Evolutionary conservation across 192 early-diverging fungal genomes (phyloP), one percentile per base, ranked within the genome.

Genomic region (Backusella parvicylindrica): DNA sequence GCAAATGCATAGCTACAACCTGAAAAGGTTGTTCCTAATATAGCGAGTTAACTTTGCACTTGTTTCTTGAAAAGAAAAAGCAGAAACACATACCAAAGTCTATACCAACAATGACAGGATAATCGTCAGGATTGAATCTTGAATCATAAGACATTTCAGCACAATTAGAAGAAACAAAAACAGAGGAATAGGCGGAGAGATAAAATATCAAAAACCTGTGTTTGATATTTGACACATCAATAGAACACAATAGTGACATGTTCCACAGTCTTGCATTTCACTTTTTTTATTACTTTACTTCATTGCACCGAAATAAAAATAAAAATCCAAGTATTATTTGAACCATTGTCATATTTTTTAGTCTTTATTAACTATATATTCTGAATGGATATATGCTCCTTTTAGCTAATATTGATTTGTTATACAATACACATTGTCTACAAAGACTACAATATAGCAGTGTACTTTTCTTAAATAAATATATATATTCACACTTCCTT

Each of bases 1-100:
- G 78, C 75, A 76, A 84, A 79, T 26, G 83, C 77, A 73, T 84
- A 84, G 28, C 78, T 79, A 33, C 81, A 79, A 21, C 83, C 83
- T 6, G 82, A 83, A 66, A 79, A 83, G 4, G 82, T 83, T 21
- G 82, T 83, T 41, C 82, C 82, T 83, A 4, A 12, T 33, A 30
- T 7, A n/a, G 13, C 1, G 31, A 47, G 53, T 0, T 26, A 18
- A 21, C n/a, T 23, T 53, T n/a, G 3, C 21, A 53, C n/a, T 21
- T 53, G 21, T 23, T 53, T 53, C n/a, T 21, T 26, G 21, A 53
- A 53, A 53, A 41, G 16, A 41, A 16, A 41, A 21, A 53, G 6
- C 1, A 23, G n/a, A 26, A 16, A 41, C 40, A n/a, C n/a, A n/a
- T n/a, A n/a, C n/a, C 53, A 60, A 60, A 60, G 12, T 60, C 53